phyloP scores from a whole-genome alignment of 2,329 filamentous ascomycete genomes.

The Thermothelomyces thermophilus region DNA sequence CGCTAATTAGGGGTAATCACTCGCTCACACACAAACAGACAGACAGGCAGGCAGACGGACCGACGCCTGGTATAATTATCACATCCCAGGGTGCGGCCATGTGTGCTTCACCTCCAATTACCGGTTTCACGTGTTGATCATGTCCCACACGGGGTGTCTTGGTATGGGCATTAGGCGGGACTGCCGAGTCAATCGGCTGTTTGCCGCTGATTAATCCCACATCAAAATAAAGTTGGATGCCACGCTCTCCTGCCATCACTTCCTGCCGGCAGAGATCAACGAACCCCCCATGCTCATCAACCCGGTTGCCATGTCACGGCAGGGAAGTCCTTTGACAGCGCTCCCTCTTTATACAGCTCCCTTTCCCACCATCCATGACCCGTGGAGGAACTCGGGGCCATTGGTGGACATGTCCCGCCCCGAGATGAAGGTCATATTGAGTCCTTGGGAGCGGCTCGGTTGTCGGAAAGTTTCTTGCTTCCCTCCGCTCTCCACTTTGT shows the following conservation, averaged over 20 bases:
- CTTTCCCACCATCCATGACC: neutral
- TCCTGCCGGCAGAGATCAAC: constrained; percentile 8
- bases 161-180: constrained; percentile 2
- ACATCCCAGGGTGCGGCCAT: too few relatives aligned
- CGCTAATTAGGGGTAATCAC: too few relatives aligned
- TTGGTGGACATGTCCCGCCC: neutral
- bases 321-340: too few relatives aligned
- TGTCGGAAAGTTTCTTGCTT: constrained; percentile 22
- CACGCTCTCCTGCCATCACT: neutral
- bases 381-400: neutral
- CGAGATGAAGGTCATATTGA: constrained; percentile 29
- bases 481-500: constrained; percentile 19
- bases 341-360: neutral
- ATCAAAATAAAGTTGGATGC: constrained; percentile 4
- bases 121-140: constrained; percentile 8
- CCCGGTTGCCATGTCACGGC: too few relatives aligned
- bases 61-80: too few relatives aligned
- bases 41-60: too few relatives aligned
- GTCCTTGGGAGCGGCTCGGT: constrained; percentile 21
- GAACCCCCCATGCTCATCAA: neutral
- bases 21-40: too few relatives aligned
- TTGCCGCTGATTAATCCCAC: constrained; percentile 9
- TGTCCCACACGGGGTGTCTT: neutral
- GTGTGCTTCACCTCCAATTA: too few relatives aligned
- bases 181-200: constrained; percentile 9